These are phyloP conservation scores for Neopestalotiopsis rosae DNA, from an alignment of 2,329 filamentous ascomycete genomes.

Conservation along the genomic window DNA sequence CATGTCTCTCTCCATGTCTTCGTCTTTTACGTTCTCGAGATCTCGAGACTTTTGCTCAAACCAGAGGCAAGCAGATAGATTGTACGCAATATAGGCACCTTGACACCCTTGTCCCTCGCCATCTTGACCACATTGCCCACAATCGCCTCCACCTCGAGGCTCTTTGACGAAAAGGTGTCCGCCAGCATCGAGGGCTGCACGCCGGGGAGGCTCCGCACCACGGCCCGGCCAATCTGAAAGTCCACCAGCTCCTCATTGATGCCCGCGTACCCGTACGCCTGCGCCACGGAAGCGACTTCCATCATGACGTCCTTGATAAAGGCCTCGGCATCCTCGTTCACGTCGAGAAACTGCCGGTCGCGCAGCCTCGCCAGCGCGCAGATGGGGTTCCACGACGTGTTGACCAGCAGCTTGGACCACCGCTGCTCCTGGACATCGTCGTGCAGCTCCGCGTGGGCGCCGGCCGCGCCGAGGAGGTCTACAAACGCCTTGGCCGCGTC, in stretches of 20 bases:
- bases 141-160: conserved; percentile 39
- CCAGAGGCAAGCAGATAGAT: conserved; percentile 45
- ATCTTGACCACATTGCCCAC: conserved; percentile 38
- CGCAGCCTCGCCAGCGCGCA: conserved; percentile 55
- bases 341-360: conserved; percentile 50
- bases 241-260: conserved; percentile 36
- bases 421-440: conserved; percentile 56
- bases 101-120: conserved; percentile 32
- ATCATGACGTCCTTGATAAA: conserved; percentile 39
- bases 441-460: conserved; percentile 48
- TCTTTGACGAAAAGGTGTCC: conserved; percentile 33
- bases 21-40: conserved; percentile 3
- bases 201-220: conserved; percentile 27
- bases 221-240: conserved; percentile 31
- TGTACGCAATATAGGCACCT: conserved; percentile 40
- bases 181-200: conserved; percentile 39
- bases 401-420: conserved; percentile 61
- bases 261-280: conserved; percentile 36
- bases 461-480: conserved; percentile 45
- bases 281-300: conserved; percentile 39
- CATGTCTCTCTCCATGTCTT: background rate
- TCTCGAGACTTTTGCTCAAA: conserved; percentile 33
- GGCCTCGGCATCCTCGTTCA: conserved; percentile 25
- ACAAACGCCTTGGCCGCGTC: conserved; percentile 41
- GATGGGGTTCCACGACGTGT: conserved; percentile 61